phyloP scores from a whole-genome alignment of 176 grass and related monocot species.

The Carex cristatella region DNA sequence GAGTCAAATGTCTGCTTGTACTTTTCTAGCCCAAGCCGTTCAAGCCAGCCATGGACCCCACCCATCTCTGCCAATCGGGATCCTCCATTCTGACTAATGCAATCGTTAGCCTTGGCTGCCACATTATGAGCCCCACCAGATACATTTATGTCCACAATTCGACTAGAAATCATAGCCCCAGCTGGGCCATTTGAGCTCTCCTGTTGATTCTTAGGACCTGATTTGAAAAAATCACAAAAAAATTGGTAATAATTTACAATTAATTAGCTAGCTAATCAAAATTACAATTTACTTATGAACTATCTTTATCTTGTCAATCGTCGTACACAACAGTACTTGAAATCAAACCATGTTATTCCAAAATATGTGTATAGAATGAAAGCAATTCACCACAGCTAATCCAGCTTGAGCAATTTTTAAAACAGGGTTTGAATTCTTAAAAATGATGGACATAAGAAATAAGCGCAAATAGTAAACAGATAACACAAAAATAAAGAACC shows the following conservation, averaged over 20 bases:
- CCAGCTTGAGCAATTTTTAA: neutral
- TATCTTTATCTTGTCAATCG: slow-evolving; percentile 43
- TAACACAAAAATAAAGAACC: neutral
- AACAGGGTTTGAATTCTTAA: neutral
- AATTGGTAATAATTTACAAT: neutral
- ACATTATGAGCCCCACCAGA: slow-evolving; percentile 45
- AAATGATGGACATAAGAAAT: neutral
- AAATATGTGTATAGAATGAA: neutral
- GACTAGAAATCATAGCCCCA: slow-evolving; percentile 66
- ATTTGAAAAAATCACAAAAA: slow-evolving; percentile 31
- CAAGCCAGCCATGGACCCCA: slow-evolving; percentile 58
- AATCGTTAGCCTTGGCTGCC: slow-evolving; percentile 7
- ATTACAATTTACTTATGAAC: neutral
- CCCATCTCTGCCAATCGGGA: slow-evolving; percentile 33
- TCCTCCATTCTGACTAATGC: slow-evolving; percentile 34
- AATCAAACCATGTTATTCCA: neutral
- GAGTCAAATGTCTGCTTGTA: slow-evolving; percentile 76
- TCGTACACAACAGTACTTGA: slow-evolving; percentile 32
- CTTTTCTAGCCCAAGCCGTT: slow-evolving; percentile 51
- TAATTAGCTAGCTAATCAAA: neutral
- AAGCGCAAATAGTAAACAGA: neutral
- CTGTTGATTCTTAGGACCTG: slow-evolving; percentile 11
- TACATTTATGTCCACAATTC: slow-evolving; percentile 32
- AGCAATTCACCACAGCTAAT: neutral
- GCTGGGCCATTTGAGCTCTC: slow-evolving; percentile 17